A percentile compares a stretch with the other conserved stretches of the same genome.
phyloP scores from a whole-genome alignment of 768 basidiomycete species.

The Tricholoma flavovirens region DNA sequence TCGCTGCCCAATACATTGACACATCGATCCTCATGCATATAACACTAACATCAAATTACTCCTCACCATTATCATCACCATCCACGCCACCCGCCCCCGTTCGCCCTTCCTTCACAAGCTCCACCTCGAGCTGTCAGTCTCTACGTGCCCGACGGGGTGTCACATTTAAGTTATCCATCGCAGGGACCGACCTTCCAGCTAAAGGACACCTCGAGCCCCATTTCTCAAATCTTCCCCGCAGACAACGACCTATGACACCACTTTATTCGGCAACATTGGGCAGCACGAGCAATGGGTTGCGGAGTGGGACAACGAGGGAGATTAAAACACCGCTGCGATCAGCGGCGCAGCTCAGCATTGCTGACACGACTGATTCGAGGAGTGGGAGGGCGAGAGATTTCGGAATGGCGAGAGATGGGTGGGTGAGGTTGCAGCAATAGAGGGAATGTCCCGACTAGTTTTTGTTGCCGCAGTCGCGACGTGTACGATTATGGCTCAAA shows the following conservation, averaged over 20 bases:
- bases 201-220: neutral
- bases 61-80: neutral
- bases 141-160: conserved; percentile 16
- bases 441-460: neutral
- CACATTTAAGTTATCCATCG: conserved; percentile 8
- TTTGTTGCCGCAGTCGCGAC: neutral
- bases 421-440: neutral
- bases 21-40: conserved; percentile 3
- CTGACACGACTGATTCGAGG: neutral
- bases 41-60: conserved; percentile 2
- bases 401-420: neutral
- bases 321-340: neutral
- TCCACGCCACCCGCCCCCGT: conserved; percentile 2
- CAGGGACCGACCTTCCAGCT: neutral
- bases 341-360: neutral
- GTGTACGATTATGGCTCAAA: neutral
- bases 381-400: neutral
- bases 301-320: neutral
- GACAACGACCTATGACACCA: conserved; percentile 10
- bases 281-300: neutral
- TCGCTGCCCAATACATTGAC: neutral
- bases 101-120: conserved; percentile 9
- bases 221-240: conserved; percentile 6
- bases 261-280: neutral
- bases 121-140: conserved; percentile 7